Base-by-base conservation (phyloP, 257 asterid species). In the Solanum sejunctum region DNA sequence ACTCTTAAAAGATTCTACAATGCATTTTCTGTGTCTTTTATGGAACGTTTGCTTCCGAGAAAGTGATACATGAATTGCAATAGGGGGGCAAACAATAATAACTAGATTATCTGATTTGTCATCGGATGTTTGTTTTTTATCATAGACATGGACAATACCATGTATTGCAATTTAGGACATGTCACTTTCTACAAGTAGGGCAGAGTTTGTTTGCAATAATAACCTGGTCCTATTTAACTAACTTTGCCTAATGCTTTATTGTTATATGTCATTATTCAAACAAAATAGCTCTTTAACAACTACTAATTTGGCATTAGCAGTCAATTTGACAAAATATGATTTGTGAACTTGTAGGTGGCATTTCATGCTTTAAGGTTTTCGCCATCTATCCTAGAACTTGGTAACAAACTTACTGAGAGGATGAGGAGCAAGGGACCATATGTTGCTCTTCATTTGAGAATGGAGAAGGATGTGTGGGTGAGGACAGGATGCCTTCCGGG, bases 401-500 rank as follows among this genome's bases (percentile, higher is more conserved):
- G 99, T 6, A 91, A 93, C 90, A 91, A 88, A 86, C 90, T 94
- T 58, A 89, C 93, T 1, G 92, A 93, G 88, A 88, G 98, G 82
- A 93, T 95, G 95, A 91, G 95, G 82, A 95, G 95, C 87, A 94
- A 93, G 84, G 99, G 99, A 66, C 97, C 94, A 7, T 95, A 90
- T 89, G 86, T 95, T 36, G 98, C 99, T 41, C 98, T 95, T 87
- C 99, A 95, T 91, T 93, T 94, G 57, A 90, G 98, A 80, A 94
- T 95, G 98, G 99, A 95, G 63, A 95, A 96, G 89, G 99, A 95
- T 79, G 99, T 95, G 2, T 95, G 99, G 99, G 99, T 94, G 15
- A 91, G 99, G 83, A 95, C 98, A 0, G 99, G 99, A 12, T 95
- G 99, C 80, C 97, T 95, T 69, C 98, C 99, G 5, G 99, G 99